Evolutionary conservation across 129 eudicot species (phyloP).

Genomic region (Escallonia rubra): DNA sequence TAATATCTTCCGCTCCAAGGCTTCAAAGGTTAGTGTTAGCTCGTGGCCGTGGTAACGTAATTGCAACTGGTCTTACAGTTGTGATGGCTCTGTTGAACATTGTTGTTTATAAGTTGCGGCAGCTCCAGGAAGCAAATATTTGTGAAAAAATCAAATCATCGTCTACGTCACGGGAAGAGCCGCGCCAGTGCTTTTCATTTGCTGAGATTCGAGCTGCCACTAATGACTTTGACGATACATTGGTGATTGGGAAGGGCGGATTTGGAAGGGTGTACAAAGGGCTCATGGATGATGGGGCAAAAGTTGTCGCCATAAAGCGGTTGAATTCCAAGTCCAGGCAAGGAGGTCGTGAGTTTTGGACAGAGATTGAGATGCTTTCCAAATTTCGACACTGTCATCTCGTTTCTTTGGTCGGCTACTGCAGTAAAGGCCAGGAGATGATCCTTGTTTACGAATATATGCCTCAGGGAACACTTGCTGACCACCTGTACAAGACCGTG

Average conservation of each 20-base stretch:
- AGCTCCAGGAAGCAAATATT: slow-evolving; percentile 8
- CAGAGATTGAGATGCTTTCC: slow-evolving; percentile 43
- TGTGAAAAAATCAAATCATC: neutral
- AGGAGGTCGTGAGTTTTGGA: slow-evolving; percentile 36
- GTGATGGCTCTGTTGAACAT: slow-evolving; percentile 9
- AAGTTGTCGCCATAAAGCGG: slow-evolving; percentile 31
- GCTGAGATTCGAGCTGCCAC: slow-evolving; percentile 39
- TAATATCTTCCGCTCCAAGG: neutral
- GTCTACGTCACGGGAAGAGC: neutral
- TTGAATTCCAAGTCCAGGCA: slow-evolving; percentile 22
- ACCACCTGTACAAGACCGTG: slow-evolving; percentile 22
- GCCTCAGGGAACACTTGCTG: slow-evolving; percentile 37
- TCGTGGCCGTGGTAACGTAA: neutral
- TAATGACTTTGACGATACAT: slow-evolving; percentile 27
- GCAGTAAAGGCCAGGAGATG: slow-evolving; percentile 28
- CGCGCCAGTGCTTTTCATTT: slow-evolving; percentile 27
- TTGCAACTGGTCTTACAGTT: slow-evolving; percentile 5
- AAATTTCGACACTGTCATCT: slow-evolving; percentile 39
- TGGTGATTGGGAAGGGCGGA: slow-evolving; percentile 43
- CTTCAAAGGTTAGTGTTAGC: neutral
- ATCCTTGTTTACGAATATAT: slow-evolving; percentile 42
- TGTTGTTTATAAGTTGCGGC: slow-evolving; percentile 11
- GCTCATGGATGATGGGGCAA: slow-evolving; percentile 20
- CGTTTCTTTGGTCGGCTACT: slow-evolving; percentile 42
- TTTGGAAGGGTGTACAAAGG: slow-evolving; percentile 50